These are phyloP conservation scores for Xylaria sp. DNA, from an alignment of 2,329 filamentous ascomycete genomes.

Conservation along the genomic window DNA sequence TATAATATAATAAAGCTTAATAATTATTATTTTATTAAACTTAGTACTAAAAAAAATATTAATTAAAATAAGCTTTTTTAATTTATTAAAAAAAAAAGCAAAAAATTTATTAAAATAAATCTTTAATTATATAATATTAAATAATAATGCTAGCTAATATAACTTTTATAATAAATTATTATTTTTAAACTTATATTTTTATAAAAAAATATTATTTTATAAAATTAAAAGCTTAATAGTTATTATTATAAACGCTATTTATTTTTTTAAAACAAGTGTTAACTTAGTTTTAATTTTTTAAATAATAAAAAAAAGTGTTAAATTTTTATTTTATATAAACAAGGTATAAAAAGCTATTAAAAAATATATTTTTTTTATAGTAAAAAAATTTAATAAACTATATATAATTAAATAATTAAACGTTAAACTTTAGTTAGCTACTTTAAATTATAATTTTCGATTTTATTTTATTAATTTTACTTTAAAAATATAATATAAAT, in stretches of 20 bases:
- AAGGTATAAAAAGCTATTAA: neutral
- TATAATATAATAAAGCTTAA: too few relatives aligned
- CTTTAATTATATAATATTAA: too few relatives aligned
- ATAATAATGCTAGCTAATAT: too few relatives aligned
- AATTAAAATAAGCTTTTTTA: neutral
- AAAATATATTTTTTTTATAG: neutral
- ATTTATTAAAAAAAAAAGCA: too few relatives aligned
- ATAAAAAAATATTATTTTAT: too few relatives aligned
- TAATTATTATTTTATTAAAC: too few relatives aligned
- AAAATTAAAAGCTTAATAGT: neutral
- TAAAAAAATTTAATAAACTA: neutral
- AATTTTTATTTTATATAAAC: neutral
- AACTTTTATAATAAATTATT: too few relatives aligned
- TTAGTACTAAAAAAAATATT: too few relatives aligned
- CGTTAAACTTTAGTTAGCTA: neutral
- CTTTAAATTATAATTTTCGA: neutral
- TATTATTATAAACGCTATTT: neutral
- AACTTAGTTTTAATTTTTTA: neutral
- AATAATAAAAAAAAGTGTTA: neutral
- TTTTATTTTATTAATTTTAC: neutral
- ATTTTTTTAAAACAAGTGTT: neutral
- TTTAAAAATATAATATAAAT: neutral
- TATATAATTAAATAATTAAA: neutral
- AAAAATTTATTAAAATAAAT: too few relatives aligned
- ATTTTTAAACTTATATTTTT: too few relatives aligned